These are phyloP conservation scores for Cytospora schulzeri DNA, from an alignment of 2,329 filamentous ascomycete species.

Conservation along the genomic window DNA sequence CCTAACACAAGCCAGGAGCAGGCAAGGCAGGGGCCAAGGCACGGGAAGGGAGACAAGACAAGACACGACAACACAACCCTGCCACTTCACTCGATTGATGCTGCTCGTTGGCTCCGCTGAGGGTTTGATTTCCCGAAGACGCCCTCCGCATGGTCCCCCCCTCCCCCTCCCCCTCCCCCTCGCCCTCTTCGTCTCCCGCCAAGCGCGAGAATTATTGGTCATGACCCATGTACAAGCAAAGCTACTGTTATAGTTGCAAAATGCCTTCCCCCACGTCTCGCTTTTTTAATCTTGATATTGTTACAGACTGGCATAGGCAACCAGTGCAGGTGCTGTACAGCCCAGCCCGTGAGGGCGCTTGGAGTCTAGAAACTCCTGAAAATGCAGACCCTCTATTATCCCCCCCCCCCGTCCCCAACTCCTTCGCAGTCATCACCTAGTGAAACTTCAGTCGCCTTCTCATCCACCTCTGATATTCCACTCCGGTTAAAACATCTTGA, in stretches of 20 bases:
- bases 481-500: background rate
- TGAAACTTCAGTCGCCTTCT: background rate
- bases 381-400: background rate
- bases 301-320: background rate
- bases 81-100: too few species aligned
- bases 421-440: background rate
- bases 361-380: conserved; percentile 3
- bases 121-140: too few species aligned
- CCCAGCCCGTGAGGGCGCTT: conserved; percentile 8
- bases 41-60: too few species aligned
- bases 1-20: too few species aligned
- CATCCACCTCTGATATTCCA: background rate
- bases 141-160: too few species aligned
- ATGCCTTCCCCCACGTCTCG: background rate
- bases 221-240: background rate
- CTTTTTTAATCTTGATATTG: background rate
- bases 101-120: too few species aligned
- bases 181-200: too few species aligned
- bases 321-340: background rate
- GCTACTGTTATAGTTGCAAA: background rate
- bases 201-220: too few species aligned
- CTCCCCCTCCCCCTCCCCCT: too few species aligned
- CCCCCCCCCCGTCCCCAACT: too few species aligned
- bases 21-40: too few species aligned
- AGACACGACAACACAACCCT: too few species aligned